These are phyloP conservation scores for Stevia rebaudiana DNA, from an alignment of 140 eudicot species.

Conservation along the genomic window DNA sequence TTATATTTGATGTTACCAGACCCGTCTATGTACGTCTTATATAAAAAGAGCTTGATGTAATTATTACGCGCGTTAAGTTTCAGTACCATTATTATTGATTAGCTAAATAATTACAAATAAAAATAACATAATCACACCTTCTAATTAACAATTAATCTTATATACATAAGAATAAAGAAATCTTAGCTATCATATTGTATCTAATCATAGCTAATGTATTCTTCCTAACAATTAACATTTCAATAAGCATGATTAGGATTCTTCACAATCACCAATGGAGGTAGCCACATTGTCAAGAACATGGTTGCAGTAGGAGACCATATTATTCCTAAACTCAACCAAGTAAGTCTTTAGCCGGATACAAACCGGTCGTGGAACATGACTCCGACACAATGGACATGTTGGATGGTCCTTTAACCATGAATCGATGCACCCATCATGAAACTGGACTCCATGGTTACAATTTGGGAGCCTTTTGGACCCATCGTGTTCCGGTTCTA, in stretches of 20 bases:
- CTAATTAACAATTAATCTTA: too few relatives aligned
- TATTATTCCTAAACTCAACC: background rate
- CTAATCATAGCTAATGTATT: too few relatives aligned
- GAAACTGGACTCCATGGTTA: constrained; percentile 18
- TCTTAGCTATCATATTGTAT: too few relatives aligned
- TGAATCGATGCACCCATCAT: constrained; percentile 10
- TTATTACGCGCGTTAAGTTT: too few relatives aligned
- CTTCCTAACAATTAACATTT: too few relatives aligned
- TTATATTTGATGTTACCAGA: too few relatives aligned
- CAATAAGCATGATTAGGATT: background rate
- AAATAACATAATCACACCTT: too few relatives aligned
- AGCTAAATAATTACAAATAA: too few relatives aligned
- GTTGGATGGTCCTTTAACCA: constrained; percentile 18
- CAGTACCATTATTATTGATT: too few relatives aligned
- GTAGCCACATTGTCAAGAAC: constrained; percentile 4
- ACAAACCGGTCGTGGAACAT: background rate
- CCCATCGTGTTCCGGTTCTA: background rate
- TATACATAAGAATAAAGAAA: too few relatives aligned
- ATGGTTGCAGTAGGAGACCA: background rate
- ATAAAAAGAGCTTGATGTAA: too few relatives aligned
- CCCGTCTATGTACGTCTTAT: too few relatives aligned
- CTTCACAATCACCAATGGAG: background rate
- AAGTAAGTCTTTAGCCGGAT: constrained; percentile 2
- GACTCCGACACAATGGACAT: constrained; percentile 19
- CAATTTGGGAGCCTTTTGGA: background rate